phyloP scores from a whole-genome alignment of 2,329 filamentous ascomycete genomes.

The Chrysosporium queenslandicum region DNA sequence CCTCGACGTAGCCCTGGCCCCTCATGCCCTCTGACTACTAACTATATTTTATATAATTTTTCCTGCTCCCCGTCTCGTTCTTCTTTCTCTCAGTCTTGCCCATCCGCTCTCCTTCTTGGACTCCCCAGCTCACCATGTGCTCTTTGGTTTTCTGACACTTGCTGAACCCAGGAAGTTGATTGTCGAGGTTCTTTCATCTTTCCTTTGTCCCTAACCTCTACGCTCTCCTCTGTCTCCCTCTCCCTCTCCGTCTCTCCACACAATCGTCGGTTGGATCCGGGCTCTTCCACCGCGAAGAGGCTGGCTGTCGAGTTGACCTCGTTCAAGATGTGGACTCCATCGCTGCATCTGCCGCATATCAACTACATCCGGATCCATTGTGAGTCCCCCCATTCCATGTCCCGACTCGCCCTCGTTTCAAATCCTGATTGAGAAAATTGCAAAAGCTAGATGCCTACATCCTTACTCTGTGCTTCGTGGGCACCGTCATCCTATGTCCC shows the following conservation, averaged over 20 bases:
- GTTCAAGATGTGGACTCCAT: slow-evolving; percentile 9
- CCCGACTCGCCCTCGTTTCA: neutral
- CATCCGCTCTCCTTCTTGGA: neutral
- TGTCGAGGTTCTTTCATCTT: slow-evolving; percentile 3
- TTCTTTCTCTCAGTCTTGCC: neutral
- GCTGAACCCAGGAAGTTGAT: neutral
- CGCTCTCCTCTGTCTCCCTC: neutral
- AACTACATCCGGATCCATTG: slow-evolving; percentile 14
- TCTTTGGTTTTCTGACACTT: neutral
- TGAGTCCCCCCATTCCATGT: neutral
- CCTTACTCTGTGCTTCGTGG: slow-evolving; percentile 29
- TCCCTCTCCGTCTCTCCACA: neutral
- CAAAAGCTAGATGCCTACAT: slow-evolving; percentile 39
- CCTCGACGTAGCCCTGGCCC: neutral
- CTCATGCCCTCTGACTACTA: too few species aligned
- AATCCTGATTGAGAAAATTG: neutral
- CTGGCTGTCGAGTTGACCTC: neutral
- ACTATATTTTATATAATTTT: neutral
- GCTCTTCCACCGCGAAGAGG: neutral
- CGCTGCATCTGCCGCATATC: slow-evolving; percentile 8
- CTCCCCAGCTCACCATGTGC: slow-evolving; percentile 2
- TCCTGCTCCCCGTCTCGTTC: neutral
- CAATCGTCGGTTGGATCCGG: too few species aligned
- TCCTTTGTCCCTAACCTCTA: neutral
- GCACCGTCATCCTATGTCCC: slow-evolving; percentile 31